phyloP scores from a whole-genome alignment of 371 early-diverging fungal genomes.

The Chytridiales sp. region DNA sequence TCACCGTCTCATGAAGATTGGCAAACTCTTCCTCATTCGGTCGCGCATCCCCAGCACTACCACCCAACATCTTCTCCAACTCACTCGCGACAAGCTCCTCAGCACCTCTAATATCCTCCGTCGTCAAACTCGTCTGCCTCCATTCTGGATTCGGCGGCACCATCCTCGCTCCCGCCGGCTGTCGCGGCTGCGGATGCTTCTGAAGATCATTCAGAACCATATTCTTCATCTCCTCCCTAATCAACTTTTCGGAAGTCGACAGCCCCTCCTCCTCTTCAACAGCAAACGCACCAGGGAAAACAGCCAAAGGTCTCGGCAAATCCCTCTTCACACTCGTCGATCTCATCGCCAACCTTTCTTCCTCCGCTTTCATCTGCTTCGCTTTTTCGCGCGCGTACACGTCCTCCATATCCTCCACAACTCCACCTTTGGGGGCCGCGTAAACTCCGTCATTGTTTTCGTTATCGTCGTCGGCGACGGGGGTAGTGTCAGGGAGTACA shows the following conservation, averaged over 20 bases:
- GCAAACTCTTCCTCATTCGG: conserved; percentile 21
- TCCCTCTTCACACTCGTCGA: conserved; percentile 72
- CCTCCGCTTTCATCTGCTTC: conserved; percentile 45
- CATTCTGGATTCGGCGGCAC: conserved; percentile 3
- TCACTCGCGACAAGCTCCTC: conserved; percentile 20
- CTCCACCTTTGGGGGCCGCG: conserved; percentile 45
- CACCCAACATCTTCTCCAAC: background rate
- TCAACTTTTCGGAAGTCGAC: conserved; percentile 42
- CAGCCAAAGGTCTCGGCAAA: conserved; percentile 73
- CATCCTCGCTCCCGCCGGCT: conserved; percentile 10
- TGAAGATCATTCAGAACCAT: conserved; percentile 68
- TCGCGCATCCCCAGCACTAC: conserved; percentile 6
- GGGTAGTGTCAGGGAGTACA: conserved; percentile 68
- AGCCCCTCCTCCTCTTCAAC: background rate
- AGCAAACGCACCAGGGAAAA: conserved; percentile 32
- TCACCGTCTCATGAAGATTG: conserved; percentile 15
- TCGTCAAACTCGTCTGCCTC: background rate
- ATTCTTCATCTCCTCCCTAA: conserved; percentile 63
- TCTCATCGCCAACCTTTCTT: conserved; percentile 46
- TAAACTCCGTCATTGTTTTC: conserved; percentile 66
- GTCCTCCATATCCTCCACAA: conserved; percentile 77
- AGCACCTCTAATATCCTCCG: conserved; percentile 20
- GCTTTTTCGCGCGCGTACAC: conserved; percentile 58
- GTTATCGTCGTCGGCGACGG: conserved; percentile 56
- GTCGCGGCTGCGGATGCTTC: conserved; percentile 57